Evolutionary conservation across 306 rosid genomes (phyloP), one percentile per base, ranked within the genome.

Genomic region (Dalbergia cochinchinensis): DNA sequence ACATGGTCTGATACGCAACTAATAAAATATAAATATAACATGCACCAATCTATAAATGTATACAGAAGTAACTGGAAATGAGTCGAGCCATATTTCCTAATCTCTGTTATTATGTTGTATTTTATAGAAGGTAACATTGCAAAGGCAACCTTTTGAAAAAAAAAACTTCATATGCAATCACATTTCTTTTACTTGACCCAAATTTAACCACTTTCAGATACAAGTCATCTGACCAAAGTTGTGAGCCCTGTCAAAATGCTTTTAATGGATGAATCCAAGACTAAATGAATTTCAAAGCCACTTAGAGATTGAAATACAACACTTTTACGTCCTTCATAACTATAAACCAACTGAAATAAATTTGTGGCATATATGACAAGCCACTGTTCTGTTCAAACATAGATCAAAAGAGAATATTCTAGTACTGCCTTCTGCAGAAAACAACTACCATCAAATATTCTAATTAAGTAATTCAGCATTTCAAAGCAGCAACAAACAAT

Each of bases 371-470:
- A 16, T 18, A 3, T 13, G 64, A 7, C 44, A 75, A 69, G 5
- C 13, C 19, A 12, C 14, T 69, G 26, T 54, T 35, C 37, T 14
- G 11, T 65, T 64, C 79, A 72, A 41, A 19, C 9, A 10, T 62
- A 50, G 11, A 35, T 70, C 4, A 22, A 12, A 58, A 44, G 31
- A 42, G 71, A n/a, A n/a, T n/a, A n/a, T n/a, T n/a, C n/a, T n/a
- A n/a, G n/a, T n/a, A n/a, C n/a, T n/a, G n/a, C n/a, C n/a, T n/a
- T n/a, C n/a, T n/a, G n/a, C n/a, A n/a, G n/a, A 78, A 74, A 37
- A 67, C 15, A 77, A 76, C 35, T 71, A 71, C 18, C 74, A 62
- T 45, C 74, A 71, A 67, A 39, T 19, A 72, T 71, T 65, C 35
- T 37, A 45, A 47, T 53, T 31, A 76, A 18, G 66, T 54, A 59